Percentiles rank a stretch among this genome's conserved stretches.
Conservation (phyloP, 441 rosid species). For the Viola pubescens region DNA sequence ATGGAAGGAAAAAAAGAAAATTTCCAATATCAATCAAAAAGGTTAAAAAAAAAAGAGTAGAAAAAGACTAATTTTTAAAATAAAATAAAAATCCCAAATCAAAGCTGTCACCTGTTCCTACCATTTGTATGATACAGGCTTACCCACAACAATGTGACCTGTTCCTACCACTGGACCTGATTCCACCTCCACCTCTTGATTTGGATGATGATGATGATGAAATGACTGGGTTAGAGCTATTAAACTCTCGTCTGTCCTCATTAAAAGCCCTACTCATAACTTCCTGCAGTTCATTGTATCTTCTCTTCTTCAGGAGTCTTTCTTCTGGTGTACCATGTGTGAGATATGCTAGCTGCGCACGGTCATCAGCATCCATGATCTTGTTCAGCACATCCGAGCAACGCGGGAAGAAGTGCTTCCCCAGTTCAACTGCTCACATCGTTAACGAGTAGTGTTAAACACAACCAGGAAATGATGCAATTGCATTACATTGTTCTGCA, state of each 20-base stretch:
- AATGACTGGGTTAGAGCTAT: conserved; percentile 22
- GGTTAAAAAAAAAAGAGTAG: no score
- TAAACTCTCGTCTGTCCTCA: conserved; percentile 53
- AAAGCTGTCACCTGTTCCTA: no score
- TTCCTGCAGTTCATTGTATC: conserved; percentile 61
- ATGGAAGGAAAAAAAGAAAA: no score
- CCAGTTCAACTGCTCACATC: conserved; percentile 51
- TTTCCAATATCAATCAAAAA: no score
- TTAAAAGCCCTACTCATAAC: conserved; percentile 44
- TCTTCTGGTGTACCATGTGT: conserved; percentile 52
- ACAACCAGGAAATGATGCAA: background rate
- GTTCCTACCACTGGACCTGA: conserved; percentile 27
- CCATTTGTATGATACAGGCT: no score
- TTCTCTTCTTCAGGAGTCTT: conserved; percentile 37
- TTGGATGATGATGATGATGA: conserved; percentile 46
- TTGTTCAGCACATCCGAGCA: conserved; percentile 65
- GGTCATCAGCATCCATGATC: conserved; percentile 64
- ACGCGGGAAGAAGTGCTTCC: conserved; percentile 65
- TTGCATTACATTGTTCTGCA: background rate
- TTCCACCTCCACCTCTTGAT: conserved; percentile 9
- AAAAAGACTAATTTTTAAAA: no score
- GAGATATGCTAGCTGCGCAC: conserved; percentile 39
- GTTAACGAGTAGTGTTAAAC: no score
- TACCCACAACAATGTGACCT: background rate
- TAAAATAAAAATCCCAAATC: no score